Conservation (phyloP, 768 basidiomycete species). For the Polyporus arcularius region DNA sequence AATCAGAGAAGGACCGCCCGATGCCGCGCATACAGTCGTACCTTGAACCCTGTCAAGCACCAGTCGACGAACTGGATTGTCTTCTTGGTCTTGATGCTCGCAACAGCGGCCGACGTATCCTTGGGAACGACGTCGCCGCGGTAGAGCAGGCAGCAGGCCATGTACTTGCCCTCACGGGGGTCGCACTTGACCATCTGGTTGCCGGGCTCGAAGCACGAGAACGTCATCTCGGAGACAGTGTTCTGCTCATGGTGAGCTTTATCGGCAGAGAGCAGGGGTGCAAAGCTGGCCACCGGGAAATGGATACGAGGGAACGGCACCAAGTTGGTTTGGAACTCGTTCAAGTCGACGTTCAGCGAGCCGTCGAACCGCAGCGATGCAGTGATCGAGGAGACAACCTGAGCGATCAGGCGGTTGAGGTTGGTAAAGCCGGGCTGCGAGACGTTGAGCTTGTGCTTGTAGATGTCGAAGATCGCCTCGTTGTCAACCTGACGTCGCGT, state of each 20-base stretch:
- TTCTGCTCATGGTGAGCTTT: conserved; percentile 97
- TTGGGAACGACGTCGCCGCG: conserved; percentile 97
- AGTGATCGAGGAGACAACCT: conserved; percentile 97
- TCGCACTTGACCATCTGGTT: conserved; percentile 99
- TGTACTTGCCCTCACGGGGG: conserved; percentile 98
- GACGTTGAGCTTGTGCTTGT: conserved; percentile 92
- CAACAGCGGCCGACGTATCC: conserved; percentile 91
- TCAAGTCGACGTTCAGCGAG: conserved; percentile 94
- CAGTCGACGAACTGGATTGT: conserved; percentile 99
- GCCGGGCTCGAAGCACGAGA: conserved; percentile 94
- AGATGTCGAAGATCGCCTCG: conserved; percentile 99
- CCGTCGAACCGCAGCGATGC: conserved; percentile 97
- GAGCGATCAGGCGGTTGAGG: conserved; percentile 95
- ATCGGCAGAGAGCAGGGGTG: conserved; percentile 92
- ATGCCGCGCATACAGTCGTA: conserved; percentile 21
- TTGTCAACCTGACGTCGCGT: conserved; percentile 79
- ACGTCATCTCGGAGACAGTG: conserved; percentile 97
- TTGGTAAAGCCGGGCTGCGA: conserved; percentile 87
- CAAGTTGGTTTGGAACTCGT: conserved; percentile 98
- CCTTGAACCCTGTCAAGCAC: conserved; percentile 97
- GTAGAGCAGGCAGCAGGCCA: conserved; percentile 91
- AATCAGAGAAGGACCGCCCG: conserved; percentile 24
- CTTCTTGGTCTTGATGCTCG: conserved; percentile 94
- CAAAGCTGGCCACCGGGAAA: conserved; percentile 96
- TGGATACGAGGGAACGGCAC: conserved; percentile 99